These are phyloP conservation scores for Ramicandelaber brevisporus DNA, from an alignment of 192 early-diverging fungal genomes.

Conservation along the genomic window DNA sequence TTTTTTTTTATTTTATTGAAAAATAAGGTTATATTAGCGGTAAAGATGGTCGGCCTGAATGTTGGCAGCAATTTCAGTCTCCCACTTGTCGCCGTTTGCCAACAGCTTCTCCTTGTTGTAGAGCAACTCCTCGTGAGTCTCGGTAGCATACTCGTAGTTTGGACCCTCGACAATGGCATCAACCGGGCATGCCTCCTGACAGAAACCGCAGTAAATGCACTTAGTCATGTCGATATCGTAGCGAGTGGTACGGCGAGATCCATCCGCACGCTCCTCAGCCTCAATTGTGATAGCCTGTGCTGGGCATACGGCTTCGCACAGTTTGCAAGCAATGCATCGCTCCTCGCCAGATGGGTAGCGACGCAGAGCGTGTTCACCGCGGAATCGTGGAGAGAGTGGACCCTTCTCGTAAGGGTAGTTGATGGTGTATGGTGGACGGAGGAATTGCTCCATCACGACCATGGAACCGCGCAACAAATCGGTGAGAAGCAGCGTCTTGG, in stretches of 20 bases:
- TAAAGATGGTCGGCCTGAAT: constrained; percentile 30
- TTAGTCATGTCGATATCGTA: constrained; percentile 99
- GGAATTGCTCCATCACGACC: constrained; percentile 74
- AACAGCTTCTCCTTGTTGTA: constrained; percentile 97
- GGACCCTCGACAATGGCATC: constrained; percentile 96
- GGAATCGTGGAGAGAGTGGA: constrained; percentile 71
- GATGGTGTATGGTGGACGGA: constrained; percentile 88
- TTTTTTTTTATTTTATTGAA: constrained; percentile 1
- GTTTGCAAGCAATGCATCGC: constrained; percentile 94
- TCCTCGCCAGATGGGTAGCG: constrained; percentile 92
- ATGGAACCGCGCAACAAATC: constrained; percentile 80
- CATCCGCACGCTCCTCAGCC: constrained; percentile 86
- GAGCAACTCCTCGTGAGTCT: constrained; percentile 90
- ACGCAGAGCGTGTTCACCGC: constrained; percentile 87
- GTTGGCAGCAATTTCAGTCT: constrained; percentile 71
- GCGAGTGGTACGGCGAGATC: constrained; percentile 74
- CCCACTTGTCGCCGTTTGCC: constrained; percentile 96
- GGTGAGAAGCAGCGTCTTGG: constrained; percentile 67
- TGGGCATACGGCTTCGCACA: constrained; percentile 94
- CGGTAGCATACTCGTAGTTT: constrained; percentile 90
- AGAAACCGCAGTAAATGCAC: constrained; percentile 93
- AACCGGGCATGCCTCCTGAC: constrained; percentile 88
- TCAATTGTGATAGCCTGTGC: constrained; percentile 97
- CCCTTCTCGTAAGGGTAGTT: constrained; percentile 95
- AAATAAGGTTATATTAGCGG: constrained; percentile 13